A percentile compares a stretch with the other conserved stretches of the same genome.
Evolutionary conservation across 257 asterid genomes (phyloP).

Genomic region (Nicotiana attenuata): DNA sequence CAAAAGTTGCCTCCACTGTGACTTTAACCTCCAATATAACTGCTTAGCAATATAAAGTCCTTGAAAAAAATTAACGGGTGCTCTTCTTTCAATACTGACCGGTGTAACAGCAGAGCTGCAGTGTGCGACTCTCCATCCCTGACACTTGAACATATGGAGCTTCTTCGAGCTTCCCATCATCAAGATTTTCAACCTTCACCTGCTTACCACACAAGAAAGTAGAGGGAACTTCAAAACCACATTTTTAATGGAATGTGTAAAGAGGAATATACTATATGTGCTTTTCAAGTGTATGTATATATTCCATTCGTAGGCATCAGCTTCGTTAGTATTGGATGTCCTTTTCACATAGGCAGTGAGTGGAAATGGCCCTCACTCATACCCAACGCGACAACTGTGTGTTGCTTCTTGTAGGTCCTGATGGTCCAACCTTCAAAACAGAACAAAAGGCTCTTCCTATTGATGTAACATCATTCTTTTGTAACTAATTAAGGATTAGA

Average conservation of each 20-base stretch:
- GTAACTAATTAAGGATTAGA: slow-evolving; percentile 5
- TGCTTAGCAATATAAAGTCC: slow-evolving; percentile 15
- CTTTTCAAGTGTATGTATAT: slow-evolving; percentile 11
- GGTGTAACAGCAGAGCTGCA: slow-evolving; percentile 9
- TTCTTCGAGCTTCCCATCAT: neutral
- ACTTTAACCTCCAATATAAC: slow-evolving; percentile 28
- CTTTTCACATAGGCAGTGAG: slow-evolving; percentile 17
- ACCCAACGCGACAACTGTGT: slow-evolving; percentile 15
- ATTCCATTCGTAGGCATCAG: slow-evolving; percentile 19
- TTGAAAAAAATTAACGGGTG: neutral
- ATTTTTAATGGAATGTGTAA: neutral
- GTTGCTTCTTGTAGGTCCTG: slow-evolving; percentile 21
- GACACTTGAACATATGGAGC: slow-evolving; percentile 21
- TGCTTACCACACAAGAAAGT: neutral
- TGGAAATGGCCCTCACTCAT: slow-evolving; percentile 12
- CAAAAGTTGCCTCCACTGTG: slow-evolving; percentile 27
- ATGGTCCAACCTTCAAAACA: slow-evolving; percentile 7
- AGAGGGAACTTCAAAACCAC: neutral
- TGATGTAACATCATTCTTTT: slow-evolving; percentile 10
- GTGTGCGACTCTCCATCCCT: slow-evolving; percentile 11
- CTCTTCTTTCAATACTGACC: slow-evolving; percentile 14
- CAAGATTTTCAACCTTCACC: slow-evolving; percentile 11
- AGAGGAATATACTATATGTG: slow-evolving; percentile 7
- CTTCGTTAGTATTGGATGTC: slow-evolving; percentile 22
- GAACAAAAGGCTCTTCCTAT: neutral